phyloP scores from a whole-genome alignment of 2,329 filamentous ascomycete genomes.

The Paramyrothecium sp. region DNA sequence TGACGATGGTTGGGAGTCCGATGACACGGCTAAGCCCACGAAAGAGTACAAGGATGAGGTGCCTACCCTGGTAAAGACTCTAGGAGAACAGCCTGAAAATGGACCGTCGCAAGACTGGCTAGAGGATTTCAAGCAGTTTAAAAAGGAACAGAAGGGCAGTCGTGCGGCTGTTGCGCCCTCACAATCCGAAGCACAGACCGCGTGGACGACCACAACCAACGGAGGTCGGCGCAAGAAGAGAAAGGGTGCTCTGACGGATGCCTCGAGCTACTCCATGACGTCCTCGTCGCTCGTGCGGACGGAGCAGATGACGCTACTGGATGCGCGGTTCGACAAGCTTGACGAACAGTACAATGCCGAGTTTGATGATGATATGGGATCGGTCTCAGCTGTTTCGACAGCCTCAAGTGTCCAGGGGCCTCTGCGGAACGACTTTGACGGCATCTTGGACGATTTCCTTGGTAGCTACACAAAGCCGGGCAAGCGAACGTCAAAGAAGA shows the following conservation, averaged over 20 bases:
- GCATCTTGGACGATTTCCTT: constrained; percentile 91
- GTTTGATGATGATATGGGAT: constrained; percentile 48
- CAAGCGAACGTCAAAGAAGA: constrained; percentile 76
- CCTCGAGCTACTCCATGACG: constrained; percentile 87
- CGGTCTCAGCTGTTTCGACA: constrained; percentile 60
- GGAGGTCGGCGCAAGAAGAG: constrained; percentile 88
- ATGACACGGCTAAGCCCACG: constrained; percentile 80
- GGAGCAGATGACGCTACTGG: constrained; percentile 80
- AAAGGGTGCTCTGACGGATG: constrained; percentile 87
- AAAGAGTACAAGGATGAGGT: constrained; percentile 53
- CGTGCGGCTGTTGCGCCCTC: constrained; percentile 39
- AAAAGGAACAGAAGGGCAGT: constrained; percentile 67
- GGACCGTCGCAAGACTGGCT: constrained; percentile 79
- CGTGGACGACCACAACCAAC: constrained; percentile 73
- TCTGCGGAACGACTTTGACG: constrained; percentile 77
- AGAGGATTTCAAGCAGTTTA: constrained; percentile 91
- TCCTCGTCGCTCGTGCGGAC: constrained; percentile 85
- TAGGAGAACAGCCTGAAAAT: constrained; percentile 52
- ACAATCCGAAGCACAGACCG: constrained; percentile 65
- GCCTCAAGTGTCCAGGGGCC: constrained; percentile 67
- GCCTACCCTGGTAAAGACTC: constrained; percentile 46
- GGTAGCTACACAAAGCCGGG: constrained; percentile 69
- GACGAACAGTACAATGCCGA: constrained; percentile 70
- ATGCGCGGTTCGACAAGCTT: constrained; percentile 87
- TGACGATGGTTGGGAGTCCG: constrained; percentile 92